Conservation (phyloP, 2,329 filamentous ascomycete genomes). For the Harringtonia aguacate region DNA sequence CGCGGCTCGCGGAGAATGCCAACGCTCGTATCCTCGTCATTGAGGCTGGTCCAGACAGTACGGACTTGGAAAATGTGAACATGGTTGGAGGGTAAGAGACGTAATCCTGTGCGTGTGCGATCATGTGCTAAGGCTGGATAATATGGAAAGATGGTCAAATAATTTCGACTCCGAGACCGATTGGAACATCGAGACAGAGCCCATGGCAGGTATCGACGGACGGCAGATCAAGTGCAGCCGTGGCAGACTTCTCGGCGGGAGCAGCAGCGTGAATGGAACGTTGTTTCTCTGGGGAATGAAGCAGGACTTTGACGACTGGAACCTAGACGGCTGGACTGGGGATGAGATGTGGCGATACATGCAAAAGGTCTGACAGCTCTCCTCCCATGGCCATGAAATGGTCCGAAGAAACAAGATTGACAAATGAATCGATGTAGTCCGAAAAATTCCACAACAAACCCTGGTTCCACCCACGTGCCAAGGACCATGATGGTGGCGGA, state of each 20-base stretch:
- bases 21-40: not conserved
- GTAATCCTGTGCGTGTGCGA: not conserved
- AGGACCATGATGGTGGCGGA: not conserved
- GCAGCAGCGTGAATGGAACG: not conserved
- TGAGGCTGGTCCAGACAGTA: not conserved
- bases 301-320: not conserved
- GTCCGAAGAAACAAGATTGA: no score
- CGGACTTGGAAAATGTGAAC: not conserved
- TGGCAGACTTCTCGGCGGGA: not conserved
- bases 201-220: not conserved
- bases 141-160: not conserved
- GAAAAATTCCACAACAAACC: no score
- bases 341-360: not conserved
- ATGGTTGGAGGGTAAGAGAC: not conserved
- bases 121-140: not conserved
- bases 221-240: not conserved
- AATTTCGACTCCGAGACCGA: not conserved
- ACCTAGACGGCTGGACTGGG: not conserved
- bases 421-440: no score
- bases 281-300: not conserved
- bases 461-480: not conserved
- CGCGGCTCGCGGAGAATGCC: not conserved
- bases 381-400: no score
- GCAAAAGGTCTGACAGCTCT: not conserved
- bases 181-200: not conserved